Percentiles rank a stretch among this genome's conserved stretches.
Evolutionary conservation across 495 filamentous ascomycete genomes (phyloP).

Genomic region (Aspergillus asperescens): DNA sequence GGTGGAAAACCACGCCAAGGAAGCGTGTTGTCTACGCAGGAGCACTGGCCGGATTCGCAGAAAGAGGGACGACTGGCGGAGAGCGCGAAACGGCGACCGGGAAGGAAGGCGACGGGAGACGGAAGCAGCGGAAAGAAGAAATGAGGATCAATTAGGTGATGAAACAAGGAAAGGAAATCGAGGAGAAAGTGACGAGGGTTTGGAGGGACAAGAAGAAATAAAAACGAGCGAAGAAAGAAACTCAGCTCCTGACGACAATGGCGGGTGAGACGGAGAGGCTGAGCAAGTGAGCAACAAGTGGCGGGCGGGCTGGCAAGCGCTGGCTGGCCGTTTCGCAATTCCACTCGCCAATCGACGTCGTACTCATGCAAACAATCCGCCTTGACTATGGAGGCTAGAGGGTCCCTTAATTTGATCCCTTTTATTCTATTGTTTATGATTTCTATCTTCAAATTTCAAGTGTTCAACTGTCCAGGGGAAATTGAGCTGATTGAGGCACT

Average conservation of each 20-base stretch:
- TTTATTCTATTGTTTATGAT: background rate
- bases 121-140: background rate
- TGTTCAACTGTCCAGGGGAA: background rate
- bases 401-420: background rate
- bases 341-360: slow-evolving; percentile 1
- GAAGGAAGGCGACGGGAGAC: background rate
- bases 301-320: background rate
- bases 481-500: background rate
- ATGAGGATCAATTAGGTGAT: background rate
- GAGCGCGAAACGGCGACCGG: slow-evolving; percentile 7
- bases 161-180: slow-evolving; percentile 6
- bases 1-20: background rate
- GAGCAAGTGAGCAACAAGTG: slow-evolving; percentile 4
- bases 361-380: too few relatives aligned
- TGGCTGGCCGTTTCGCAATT: background rate
- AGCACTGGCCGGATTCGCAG: slow-evolving; percentile 2
- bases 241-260: background rate
- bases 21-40: background rate
- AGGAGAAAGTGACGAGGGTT: background rate
- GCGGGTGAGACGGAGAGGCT: slow-evolving; percentile 18
- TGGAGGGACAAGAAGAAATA: background rate
- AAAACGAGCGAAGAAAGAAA: slow-evolving; percentile 1
- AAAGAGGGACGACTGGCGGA: slow-evolving; percentile 5
- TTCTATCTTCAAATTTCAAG: too few relatives aligned
- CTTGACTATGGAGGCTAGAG: background rate